Evolutionary conservation across 2,329 filamentous ascomycete species (phyloP).

Genomic region (Cercospora sp.): DNA sequence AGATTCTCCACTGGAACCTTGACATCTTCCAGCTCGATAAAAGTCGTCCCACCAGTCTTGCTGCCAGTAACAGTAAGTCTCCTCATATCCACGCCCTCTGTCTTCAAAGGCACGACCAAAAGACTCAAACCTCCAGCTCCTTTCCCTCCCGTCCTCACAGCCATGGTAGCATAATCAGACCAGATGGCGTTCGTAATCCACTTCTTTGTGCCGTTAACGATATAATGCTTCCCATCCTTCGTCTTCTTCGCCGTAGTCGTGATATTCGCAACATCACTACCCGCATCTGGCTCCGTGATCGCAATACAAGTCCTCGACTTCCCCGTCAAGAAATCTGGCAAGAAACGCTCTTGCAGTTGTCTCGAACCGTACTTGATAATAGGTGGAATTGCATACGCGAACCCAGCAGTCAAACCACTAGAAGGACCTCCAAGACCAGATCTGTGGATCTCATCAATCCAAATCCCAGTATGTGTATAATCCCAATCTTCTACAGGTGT

Average conservation of each 20-base stretch:
- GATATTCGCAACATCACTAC: slow-evolving; percentile 72
- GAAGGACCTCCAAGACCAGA: slow-evolving; percentile 63
- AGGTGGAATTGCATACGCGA: slow-evolving; percentile 70
- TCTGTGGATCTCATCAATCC: slow-evolving; percentile 68
- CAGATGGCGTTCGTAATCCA: slow-evolving; percentile 76
- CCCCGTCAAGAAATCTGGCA: slow-evolving; percentile 66
- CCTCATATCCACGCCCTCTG: slow-evolving; percentile 64
- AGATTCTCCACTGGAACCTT: slow-evolving; percentile 68
- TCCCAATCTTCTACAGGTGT: slow-evolving; percentile 72
- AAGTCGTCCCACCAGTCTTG: slow-evolving; percentile 66
- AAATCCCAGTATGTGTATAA: slow-evolving; percentile 68
- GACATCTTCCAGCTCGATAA: slow-evolving; percentile 73
- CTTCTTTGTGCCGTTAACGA: slow-evolving; percentile 74
- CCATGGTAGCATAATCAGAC: slow-evolving; percentile 67
- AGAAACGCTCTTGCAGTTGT: slow-evolving; percentile 62
- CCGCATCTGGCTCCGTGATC: slow-evolving; percentile 72
- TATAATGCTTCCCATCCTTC: slow-evolving; percentile 64
- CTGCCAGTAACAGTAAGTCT: slow-evolving; percentile 65
- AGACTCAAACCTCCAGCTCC: slow-evolving; percentile 47
- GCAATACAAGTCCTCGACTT: slow-evolving; percentile 70
- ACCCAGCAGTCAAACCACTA: slow-evolving; percentile 65
- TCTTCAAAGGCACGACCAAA: slow-evolving; percentile 41
- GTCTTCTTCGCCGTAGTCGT: slow-evolving; percentile 65
- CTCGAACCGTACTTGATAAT: slow-evolving; percentile 65
- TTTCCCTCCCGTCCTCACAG: slow-evolving; percentile 52